A percentile compares a stretch with the other conserved stretches of the same genome.
Conservation (phyloP, 176 grass and related monocot species). For the bread wheat (Triticum aestivum) region IWGSC_CS_RefSeq_v2.1 NC_057797.1:514098434-514098933, state of each 20-base stretch:
- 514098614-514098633: neutral
- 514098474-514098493: slow-evolving; percentile 44
- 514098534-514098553: slow-evolving; percentile 70
- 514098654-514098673: slow-evolving; percentile 86
- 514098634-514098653: slow-evolving; percentile 79
- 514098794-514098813: slow-evolving; percentile 62
- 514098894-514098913: neutral
- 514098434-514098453: neutral
- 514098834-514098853: neutral
- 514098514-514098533: slow-evolving; percentile 58
- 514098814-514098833: slow-evolving; percentile 60
- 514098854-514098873: neutral
- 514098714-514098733: slow-evolving; percentile 80
- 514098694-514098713: slow-evolving; percentile 91
- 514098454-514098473: slow-evolving; percentile 38
- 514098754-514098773: slow-evolving; percentile 91
- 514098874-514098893: neutral
- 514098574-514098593: too few species aligned
- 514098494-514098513: slow-evolving; percentile 57
- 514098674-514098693: slow-evolving; percentile 94
- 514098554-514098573: too few species aligned
- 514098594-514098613: neutral
- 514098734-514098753: slow-evolving; percentile 92
- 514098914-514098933: slow-evolving; percentile 36
- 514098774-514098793: slow-evolving; percentile 88